These are phyloP conservation scores for Suillus placidus DNA, from an alignment of 768 basidiomycete species.

Conservation along the genomic window DNA sequence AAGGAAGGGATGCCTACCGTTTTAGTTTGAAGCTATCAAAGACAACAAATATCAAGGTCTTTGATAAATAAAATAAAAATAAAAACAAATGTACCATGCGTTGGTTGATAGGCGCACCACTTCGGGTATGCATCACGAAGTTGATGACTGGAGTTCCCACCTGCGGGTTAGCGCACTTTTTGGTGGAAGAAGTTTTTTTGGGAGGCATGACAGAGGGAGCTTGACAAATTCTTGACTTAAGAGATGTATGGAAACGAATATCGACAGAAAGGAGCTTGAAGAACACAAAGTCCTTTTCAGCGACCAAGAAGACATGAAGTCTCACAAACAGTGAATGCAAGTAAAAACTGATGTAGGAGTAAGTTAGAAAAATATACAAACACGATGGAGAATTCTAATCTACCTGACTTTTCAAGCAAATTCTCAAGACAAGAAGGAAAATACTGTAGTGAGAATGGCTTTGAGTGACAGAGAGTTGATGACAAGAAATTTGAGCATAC, in stretches of 20 bases:
- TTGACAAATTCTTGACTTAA: too few species aligned
- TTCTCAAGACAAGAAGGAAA: neutral
- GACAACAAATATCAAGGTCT: too few species aligned
- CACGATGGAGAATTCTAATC: too few species aligned
- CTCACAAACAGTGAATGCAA: neutral
- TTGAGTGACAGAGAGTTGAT: neutral
- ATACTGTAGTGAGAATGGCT: neutral
- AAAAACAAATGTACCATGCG: too few species aligned
- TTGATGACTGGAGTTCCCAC: neutral
- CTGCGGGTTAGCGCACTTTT: neutral
- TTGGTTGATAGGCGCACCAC: neutral
- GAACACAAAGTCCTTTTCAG: neutral
- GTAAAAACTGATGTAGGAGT: neutral
- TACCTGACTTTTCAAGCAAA: too few species aligned
- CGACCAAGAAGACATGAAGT: neutral
- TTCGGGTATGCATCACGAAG: neutral
- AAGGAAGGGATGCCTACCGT: too few species aligned
- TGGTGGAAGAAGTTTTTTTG: neutral
- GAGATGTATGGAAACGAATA: too few species aligned
- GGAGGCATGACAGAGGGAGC: neutral
- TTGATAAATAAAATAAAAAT: too few species aligned
- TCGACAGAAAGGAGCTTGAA: neutral
- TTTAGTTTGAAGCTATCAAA: too few species aligned
- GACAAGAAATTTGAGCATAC: neutral
- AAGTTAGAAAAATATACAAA: neutral